Evolutionary conservation across 768 basidiomycete species (phyloP).

Genomic region (Chalciporus pseudorubinellus): DNA sequence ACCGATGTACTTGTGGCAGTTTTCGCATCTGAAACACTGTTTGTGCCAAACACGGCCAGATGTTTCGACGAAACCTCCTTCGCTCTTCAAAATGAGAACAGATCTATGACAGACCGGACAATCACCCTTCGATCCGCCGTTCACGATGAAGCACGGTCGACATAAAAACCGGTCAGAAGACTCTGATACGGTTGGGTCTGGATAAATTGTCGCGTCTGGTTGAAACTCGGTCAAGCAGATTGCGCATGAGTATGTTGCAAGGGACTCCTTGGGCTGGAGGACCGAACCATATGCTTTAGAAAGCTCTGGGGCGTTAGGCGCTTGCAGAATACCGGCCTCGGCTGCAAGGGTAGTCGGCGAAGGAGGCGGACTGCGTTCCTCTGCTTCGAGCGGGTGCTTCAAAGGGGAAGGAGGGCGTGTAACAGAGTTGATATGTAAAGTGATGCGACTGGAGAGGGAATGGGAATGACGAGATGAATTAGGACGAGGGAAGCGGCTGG

Average conservation of each 20-base stretch:
- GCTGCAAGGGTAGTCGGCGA: constrained; percentile 47
- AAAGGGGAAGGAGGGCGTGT: constrained; percentile 60
- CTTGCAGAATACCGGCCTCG: constrained; percentile 60
- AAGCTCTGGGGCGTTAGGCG: constrained; percentile 56
- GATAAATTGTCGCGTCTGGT: constrained; percentile 85
- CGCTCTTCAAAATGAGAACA: constrained; percentile 70
- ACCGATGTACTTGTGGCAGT: constrained; percentile 71
- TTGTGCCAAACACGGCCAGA: constrained; percentile 77
- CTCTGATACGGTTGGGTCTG: constrained; percentile 47
- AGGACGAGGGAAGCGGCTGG: constrained; percentile 52
- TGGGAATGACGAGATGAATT: constrained; percentile 33
- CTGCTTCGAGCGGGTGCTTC: constrained; percentile 36
- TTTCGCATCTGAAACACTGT: constrained; percentile 72
- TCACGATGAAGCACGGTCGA: constrained; percentile 63
- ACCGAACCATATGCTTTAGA: constrained; percentile 86
- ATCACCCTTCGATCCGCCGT: constrained; percentile 75
- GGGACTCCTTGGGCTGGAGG: constrained; percentile 71
- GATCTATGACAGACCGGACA: constrained; percentile 68
- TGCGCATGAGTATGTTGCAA: constrained; percentile 67
- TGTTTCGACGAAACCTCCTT: constrained; percentile 76
- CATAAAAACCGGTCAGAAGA: constrained; percentile 62
- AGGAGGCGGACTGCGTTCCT: constrained; percentile 23
- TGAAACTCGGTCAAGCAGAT: constrained; percentile 63
- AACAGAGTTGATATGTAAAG: constrained; percentile 55
- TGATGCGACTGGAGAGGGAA: constrained; percentile 46